Percentiles rank a stretch among this genome's conserved stretches.
These are phyloP conservation scores for Solanum neorickii DNA, from an alignment of 257 asterid species.

Conservation along the genomic window DNA sequence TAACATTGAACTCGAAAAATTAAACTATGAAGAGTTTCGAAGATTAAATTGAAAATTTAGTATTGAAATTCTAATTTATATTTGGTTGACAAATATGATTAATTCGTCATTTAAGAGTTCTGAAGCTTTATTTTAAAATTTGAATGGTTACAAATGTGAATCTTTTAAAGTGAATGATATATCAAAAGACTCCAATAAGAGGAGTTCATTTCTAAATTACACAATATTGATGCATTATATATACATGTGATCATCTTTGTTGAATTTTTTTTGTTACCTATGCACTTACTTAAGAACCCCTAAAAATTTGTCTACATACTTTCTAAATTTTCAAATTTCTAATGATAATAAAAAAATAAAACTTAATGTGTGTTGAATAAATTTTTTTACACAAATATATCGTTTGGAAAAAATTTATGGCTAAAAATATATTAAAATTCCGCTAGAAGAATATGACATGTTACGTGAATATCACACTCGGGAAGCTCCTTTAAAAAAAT, in stretches of 20 bases:
- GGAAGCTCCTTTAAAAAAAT: no score
- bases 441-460: neutral
- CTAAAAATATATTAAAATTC: neutral
- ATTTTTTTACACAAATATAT: no score
- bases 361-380: neutral
- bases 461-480: neutral
- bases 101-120: no score
- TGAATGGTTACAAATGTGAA: neutral
- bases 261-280: neutral
- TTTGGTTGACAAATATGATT: neutral
- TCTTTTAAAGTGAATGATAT: neutral
- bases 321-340: neutral
- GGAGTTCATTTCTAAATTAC: neutral
- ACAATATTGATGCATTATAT: no score
- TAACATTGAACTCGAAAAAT: no score
- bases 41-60: neutral
- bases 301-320: no score
- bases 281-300: neutral
- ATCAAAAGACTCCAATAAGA: neutral
- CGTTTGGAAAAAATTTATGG: no score
- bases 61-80: no score
- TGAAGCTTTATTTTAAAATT: neutral
- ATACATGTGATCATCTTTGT: no score
- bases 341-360: neutral
- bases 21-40: neutral